Evolutionary conservation across 441 rosid genomes (phyloP).

Genomic region (Corymbia citriodora): DNA sequence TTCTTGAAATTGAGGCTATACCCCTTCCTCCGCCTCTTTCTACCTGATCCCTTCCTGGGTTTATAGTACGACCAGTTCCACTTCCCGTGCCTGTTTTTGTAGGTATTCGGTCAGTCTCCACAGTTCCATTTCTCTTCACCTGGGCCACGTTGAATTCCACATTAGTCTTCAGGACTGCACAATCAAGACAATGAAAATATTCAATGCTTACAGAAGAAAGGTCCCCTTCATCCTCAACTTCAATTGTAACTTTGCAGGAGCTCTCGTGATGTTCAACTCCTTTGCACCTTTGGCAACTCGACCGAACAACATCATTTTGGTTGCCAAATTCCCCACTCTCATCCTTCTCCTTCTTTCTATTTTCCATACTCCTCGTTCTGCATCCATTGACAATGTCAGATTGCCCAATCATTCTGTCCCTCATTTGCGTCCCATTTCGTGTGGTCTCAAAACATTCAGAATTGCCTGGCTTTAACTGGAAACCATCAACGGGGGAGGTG

Average conservation of each 20-base stretch:
- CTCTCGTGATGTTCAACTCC: neutral
- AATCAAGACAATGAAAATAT: neutral
- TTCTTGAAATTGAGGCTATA: neutral
- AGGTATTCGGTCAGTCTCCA: neutral
- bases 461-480: neutral
- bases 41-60: accelerated
- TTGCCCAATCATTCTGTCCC: neutral
- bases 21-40: neutral
- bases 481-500: neutral
- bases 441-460: neutral
- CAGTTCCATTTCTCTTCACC: neutral
- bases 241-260: neutral
- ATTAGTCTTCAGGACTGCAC: neutral
- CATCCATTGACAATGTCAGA: neutral
- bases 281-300: neutral
- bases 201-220: neutral
- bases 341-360: neutral
- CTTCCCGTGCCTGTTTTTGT: neutral
- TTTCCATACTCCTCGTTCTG: neutral
- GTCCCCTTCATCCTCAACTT: neutral
- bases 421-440: neutral
- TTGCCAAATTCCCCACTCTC: neutral
- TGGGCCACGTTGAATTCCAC: neutral
- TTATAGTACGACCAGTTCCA: accelerated
- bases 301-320: neutral